A percentile compares a stretch with the other conserved stretches of the same genome.
phyloP scores from a whole-genome alignment of 805 yeast genomes.

The Suhomyces tanzawaensis region DNA sequence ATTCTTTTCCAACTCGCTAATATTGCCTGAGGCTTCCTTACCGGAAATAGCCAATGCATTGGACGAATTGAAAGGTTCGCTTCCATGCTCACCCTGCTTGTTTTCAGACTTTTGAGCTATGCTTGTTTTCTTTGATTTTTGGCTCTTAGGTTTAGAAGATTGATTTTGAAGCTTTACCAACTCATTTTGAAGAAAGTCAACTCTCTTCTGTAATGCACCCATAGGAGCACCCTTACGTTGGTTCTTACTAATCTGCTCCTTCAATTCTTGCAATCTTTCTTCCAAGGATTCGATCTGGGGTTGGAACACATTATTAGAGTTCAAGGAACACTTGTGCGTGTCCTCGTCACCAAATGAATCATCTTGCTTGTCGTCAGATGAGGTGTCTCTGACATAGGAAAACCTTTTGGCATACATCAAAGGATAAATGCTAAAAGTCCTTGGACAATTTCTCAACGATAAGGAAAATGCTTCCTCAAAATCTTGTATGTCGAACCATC shows the following conservation, averaged over 20 bases:
- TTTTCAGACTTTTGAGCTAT: no score
- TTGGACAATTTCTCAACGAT: conserved; percentile 30
- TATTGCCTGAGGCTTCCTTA: no score
- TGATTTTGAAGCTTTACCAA: no score
- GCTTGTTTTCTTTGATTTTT: no score
- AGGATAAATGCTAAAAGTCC: conserved; percentile 54
- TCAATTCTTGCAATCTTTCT: conserved; percentile 27
- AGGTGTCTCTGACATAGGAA: conserved; percentile 63
- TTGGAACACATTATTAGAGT: conserved; percentile 23
- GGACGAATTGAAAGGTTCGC: no score
- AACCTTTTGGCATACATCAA: conserved; percentile 67
- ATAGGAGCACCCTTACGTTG: conserved; percentile 6
- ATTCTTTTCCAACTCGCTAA: no score
- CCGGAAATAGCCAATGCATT: no score
- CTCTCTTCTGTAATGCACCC: conserved; percentile 15
- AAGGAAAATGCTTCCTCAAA: conserved; percentile 55
- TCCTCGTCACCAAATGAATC: conserved; percentile 24
- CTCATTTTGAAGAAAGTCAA: conserved; percentile 22
- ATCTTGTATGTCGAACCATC: conserved; percentile 65
- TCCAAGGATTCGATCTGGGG: conserved; percentile 27
- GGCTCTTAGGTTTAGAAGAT: no score
- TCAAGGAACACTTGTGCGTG: conserved; percentile 30
- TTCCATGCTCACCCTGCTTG: no score
- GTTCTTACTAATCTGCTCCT: conserved; percentile 14
- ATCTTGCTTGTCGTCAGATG: conserved; percentile 10